These are phyloP conservation scores for Hypsizygus marmoreus DNA, from an alignment of 768 basidiomycete genomes.

Conservation along the genomic window DNA sequence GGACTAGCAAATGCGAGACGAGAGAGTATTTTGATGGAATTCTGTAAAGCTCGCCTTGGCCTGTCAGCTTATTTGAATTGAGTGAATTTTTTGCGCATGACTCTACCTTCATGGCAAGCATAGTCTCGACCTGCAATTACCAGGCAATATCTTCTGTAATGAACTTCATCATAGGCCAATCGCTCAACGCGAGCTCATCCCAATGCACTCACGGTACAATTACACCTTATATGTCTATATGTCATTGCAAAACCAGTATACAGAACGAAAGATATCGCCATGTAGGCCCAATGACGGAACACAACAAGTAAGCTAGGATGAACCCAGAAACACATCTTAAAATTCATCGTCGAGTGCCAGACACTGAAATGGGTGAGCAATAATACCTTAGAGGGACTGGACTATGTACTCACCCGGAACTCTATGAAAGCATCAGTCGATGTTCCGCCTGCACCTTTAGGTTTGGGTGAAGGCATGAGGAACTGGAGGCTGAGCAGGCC, in stretches of 20 bases:
- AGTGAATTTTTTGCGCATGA: background rate
- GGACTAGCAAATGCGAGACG: slow-evolving; percentile 12
- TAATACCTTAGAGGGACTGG: background rate
- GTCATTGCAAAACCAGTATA: no score
- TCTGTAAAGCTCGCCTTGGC: slow-evolving; percentile 8
- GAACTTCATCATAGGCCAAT: no score
- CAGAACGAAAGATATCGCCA: no score
- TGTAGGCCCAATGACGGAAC: no score
- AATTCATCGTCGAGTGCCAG: slow-evolving; percentile 42
- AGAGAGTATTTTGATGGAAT: slow-evolving; percentile 25
- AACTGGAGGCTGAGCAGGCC: slow-evolving; percentile 90
- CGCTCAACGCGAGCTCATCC: no score
- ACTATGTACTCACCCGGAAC: slow-evolving; percentile 66
- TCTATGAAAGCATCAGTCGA: slow-evolving; percentile 74
- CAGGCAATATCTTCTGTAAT: no score
- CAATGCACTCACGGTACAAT: no score
- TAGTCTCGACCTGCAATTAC: no score
- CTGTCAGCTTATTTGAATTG: background rate
- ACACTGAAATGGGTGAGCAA: slow-evolving; percentile 32
- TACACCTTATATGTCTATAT: no score
- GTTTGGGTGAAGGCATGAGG: slow-evolving; percentile 67
- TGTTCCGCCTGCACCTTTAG: slow-evolving; percentile 39
- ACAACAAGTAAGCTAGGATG: no score
- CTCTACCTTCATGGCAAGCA: background rate
- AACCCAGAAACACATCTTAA: slow-evolving; percentile 14